Percentiles rank a stretch among this genome's conserved stretches.
These are phyloP conservation scores for Gossypium australe DNA, from an alignment of 345 rosid species.

Conservation along the genomic window DNA sequence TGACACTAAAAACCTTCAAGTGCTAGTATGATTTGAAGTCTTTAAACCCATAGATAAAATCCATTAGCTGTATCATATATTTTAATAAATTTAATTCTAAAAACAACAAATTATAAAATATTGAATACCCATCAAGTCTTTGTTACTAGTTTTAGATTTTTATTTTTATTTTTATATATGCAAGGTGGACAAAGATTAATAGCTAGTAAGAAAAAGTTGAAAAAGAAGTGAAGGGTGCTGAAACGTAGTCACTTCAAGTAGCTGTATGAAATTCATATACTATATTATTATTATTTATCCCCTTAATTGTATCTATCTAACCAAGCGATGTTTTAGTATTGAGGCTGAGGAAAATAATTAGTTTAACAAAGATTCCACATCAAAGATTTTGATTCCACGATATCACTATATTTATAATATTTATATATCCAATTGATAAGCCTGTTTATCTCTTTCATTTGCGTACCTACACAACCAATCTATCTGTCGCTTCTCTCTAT, in stretches of 20 bases:
- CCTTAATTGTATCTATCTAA: not conserved
- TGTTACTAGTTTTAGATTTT: not conserved
- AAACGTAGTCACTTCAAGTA: not conserved
- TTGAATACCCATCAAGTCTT: no score
- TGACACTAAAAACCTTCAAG: no score
- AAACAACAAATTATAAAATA: not conserved
- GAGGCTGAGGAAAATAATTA: not conserved
- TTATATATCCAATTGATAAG: conserved; percentile 1
- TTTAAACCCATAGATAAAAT: no score
- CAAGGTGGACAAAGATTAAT: not conserved
- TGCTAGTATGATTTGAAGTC: no score
- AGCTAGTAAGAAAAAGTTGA: not conserved
- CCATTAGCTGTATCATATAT: no score
- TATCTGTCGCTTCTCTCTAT: not conserved
- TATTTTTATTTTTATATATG: not conserved
- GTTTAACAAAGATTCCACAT: not conserved
- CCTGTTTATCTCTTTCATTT: not conserved
- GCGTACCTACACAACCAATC: not conserved
- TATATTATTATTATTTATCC: not conserved
- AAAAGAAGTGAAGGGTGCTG: not conserved
- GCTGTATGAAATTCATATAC: no score
- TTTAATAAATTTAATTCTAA: not conserved
- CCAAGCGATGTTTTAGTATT: not conserved
- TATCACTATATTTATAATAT: not conserved
- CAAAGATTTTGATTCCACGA: not conserved